A percentile compares a stretch with the other conserved stretches of the same genome.
These are phyloP conservation scores for Arxiozyma heterogenica DNA, from an alignment of 1,139 yeast genomes.

Conservation along the genomic window DNA sequence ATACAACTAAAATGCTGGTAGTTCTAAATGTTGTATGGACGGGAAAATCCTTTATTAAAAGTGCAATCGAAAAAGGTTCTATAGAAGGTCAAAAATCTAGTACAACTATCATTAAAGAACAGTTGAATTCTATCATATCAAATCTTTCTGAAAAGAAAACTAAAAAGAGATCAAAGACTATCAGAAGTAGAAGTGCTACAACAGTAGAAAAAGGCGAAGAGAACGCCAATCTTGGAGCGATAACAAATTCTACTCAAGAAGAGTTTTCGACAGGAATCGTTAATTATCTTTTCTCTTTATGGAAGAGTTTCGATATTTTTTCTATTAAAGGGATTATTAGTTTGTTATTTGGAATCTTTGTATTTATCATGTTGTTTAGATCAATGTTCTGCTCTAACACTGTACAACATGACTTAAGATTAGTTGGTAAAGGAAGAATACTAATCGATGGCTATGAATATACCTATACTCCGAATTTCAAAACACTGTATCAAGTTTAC, in stretches of 20 bases:
- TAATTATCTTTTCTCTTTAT: conserved; percentile 11
- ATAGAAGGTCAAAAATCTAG: conserved; percentile 81
- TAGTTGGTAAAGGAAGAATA: conserved; percentile 19
- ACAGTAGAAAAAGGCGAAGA: background rate
- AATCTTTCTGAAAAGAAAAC: conserved; percentile 30
- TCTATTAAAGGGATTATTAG: conserved; percentile 17
- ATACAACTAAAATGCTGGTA: conserved; percentile 53
- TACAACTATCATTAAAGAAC: conserved; percentile 50
- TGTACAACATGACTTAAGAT: conserved; percentile 11
- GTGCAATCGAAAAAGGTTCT: conserved; percentile 86
- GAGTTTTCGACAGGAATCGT: background rate
- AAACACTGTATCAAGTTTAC: conserved; percentile 35
- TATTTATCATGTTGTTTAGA: conserved; percentile 9
- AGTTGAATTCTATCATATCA: conserved; percentile 43
- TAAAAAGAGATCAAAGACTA: conserved; percentile 16
- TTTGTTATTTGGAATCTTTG: conserved; percentile 7
- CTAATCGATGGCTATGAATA: conserved; percentile 38
- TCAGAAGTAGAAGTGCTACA: conserved; percentile 2
- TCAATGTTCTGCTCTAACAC: conserved; percentile 13
- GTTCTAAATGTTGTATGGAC: conserved; percentile 78
- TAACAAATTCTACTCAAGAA: background rate
- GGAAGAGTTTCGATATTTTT: conserved; percentile 17
- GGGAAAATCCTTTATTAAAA: conserved; percentile 87
- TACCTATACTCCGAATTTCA: conserved; percentile 40
- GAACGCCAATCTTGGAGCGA: background rate